Evolutionary conservation across 345 rosid genomes (phyloP), one percentile per base, ranked within the genome.

Genomic region (Barbarea vulgaris): DNA sequence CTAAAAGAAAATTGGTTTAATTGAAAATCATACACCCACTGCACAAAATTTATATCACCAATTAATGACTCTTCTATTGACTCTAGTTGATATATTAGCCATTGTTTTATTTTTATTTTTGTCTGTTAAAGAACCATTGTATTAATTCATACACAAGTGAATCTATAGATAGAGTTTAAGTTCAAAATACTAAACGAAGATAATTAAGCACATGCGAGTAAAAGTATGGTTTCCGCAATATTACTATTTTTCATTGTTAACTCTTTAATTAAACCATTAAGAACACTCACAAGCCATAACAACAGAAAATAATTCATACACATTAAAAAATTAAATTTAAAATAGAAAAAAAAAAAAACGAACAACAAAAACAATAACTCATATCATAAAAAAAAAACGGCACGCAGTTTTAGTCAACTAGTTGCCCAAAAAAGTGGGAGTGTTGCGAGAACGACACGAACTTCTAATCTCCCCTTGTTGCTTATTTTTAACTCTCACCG

Each of bases 391-490:
- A 39, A 17, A 17, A 65, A 39, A 39, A 53, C 13, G 9, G 3
- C 14, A 2, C 6, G 3, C 17, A 60, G 15, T 27, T 68, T 59
- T 30, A n/a, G 22, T 6, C 21, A 70, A 22, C 75, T 9, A 58
- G 56, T 6, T 3, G 0, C 1, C 28, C 64, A 69, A 5, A 39
- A n/a, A 19, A 18, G 0, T 0, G 47, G 14, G 52, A 18, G 10
- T 10, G 14, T 85, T 84, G 65, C 80, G 75, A n/a, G 74, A 70
- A 17, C 81, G 64, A 50, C 96, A 90, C 4, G 81, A 75, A 65
- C 17, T 72, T 80, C 91, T 84, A 4, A 90, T 81, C 85, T 88
- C 86, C 18, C 84, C 83, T 11, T 2, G 22, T 54, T 42, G 3
- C 11, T 37, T 75, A 4, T 46, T 46, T 48, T 67, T 79, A 36